Conservation (phyloP, 768 basidiomycete genomes). For the Gymnopilus dilepis region DNA sequence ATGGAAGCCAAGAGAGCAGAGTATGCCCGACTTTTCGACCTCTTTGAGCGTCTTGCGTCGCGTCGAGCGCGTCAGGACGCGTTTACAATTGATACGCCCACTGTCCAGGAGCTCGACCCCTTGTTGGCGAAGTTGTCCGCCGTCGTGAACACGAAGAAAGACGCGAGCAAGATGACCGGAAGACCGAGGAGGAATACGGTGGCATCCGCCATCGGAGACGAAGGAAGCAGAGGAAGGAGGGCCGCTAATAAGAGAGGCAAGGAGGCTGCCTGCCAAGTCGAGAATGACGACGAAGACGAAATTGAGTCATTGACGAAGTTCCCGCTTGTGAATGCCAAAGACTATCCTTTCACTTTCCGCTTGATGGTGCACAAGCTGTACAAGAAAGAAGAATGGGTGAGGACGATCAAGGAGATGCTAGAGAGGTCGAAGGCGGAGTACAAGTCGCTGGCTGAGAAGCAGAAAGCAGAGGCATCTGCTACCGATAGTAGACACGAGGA, state of each 20-base stretch:
- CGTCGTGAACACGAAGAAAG: conserved; percentile 22
- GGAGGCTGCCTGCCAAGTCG: conserved; percentile 16
- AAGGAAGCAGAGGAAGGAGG: conserved; percentile 20
- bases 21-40: conserved; percentile 56
- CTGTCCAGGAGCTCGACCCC: conserved; percentile 21
- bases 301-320: conserved; percentile 43
- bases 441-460: conserved; percentile 55
- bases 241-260: no score
- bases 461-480: conserved; percentile 11
- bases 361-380: conserved; percentile 73
- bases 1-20: conserved; percentile 53
- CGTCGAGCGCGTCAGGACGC: conserved; percentile 39
- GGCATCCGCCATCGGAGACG: conserved; percentile 22
- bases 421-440: conserved; percentile 59
- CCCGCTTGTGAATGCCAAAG: conserved; percentile 41
- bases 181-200: conserved; percentile 33
- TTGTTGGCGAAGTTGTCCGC: conserved; percentile 38
- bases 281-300: conserved; percentile 29
- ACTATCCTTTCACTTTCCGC: conserved; percentile 67
- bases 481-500: neutral
- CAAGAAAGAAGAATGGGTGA: conserved; percentile 61
- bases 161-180: neutral
- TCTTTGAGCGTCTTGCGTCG: conserved; percentile 59
- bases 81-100: conserved; percentile 10
- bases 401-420: conserved; percentile 57